Evolutionary conservation across 768 basidiomycete genomes (phyloP).

Genomic region (Postia placenta): DNA sequence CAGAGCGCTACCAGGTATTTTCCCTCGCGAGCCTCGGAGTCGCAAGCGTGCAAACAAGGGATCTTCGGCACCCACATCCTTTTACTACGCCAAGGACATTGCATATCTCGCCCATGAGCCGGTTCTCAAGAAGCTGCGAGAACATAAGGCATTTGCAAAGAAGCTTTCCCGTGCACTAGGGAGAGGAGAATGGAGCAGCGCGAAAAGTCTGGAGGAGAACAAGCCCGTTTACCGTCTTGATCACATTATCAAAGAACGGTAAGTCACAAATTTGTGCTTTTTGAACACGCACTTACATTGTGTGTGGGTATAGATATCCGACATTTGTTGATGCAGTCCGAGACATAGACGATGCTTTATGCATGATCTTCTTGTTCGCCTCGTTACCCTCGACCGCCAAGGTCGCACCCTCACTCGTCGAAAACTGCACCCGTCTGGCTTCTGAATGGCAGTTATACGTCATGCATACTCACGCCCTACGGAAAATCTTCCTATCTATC

Average conservation of each 20-base stretch:
- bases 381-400: constrained; percentile 83
- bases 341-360: constrained; percentile 95
- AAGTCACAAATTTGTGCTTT: constrained; percentile 15
- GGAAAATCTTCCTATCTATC: constrained; percentile 92
- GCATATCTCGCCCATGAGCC: constrained; percentile 97
- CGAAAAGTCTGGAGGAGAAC: constrained; percentile 89
- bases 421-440: constrained; percentile 85
- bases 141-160: constrained; percentile 98
- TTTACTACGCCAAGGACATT: constrained; percentile 98
- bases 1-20: constrained; percentile 90
- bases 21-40: constrained; percentile 91
- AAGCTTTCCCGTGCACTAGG: constrained; percentile 92
- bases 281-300: not conserved
- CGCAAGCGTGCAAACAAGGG: constrained; percentile 96
- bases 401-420: constrained; percentile 75
- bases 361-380: constrained; percentile 91
- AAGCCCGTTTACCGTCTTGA: constrained; percentile 90
- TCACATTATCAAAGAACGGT: constrained; percentile 98
- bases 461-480: constrained; percentile 78
- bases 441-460: constrained; percentile 97
- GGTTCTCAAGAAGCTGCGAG: constrained; percentile 84
- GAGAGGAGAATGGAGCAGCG: constrained; percentile 89
- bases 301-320: constrained; percentile 68
- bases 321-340: constrained; percentile 93
- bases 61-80: constrained; percentile 92